Evolutionary conservation across 2,329 filamentous ascomycete genomes (phyloP).

Genomic region (Cytospora paraplurivora): DNA sequence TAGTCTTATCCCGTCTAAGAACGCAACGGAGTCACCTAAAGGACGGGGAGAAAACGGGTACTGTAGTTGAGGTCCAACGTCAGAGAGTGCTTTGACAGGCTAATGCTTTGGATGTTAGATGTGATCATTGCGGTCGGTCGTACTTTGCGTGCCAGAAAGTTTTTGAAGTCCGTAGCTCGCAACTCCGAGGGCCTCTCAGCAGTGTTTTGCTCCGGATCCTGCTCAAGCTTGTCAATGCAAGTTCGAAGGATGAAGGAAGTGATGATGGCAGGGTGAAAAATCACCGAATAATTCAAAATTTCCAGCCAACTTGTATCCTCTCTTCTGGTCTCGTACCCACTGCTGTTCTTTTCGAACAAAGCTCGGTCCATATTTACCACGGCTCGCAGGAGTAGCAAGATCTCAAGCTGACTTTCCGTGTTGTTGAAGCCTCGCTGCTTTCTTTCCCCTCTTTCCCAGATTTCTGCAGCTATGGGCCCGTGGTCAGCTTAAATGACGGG

Average conservation of each 20-base stretch:
- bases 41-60: conserved; percentile 1
- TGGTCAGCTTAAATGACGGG: too few relatives aligned
- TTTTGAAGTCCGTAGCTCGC: background rate
- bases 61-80: background rate
- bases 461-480: too few relatives aligned
- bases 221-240: background rate
- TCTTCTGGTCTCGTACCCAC: background rate
- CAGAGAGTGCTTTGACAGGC: background rate
- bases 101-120: background rate
- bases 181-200: background rate
- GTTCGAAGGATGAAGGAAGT: background rate
- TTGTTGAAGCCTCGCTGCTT: too few relatives aligned
- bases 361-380: background rate
- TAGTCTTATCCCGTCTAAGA: conserved; percentile 26
- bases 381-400: background rate
- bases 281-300: conserved; percentile 9
- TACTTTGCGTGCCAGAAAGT: conserved; percentile 9
- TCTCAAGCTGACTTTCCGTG: background rate
- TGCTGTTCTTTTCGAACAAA: background rate
- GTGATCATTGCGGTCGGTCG: background rate
- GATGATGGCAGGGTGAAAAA: background rate
- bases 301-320: conserved; percentile 8
- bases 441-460: too few relatives aligned
- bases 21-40: background rate
- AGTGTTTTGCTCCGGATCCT: conserved; percentile 4